These are phyloP conservation scores for Capronia americana DNA, from an alignment of 2,329 filamentous ascomycete species.

Conservation along the genomic window DNA sequence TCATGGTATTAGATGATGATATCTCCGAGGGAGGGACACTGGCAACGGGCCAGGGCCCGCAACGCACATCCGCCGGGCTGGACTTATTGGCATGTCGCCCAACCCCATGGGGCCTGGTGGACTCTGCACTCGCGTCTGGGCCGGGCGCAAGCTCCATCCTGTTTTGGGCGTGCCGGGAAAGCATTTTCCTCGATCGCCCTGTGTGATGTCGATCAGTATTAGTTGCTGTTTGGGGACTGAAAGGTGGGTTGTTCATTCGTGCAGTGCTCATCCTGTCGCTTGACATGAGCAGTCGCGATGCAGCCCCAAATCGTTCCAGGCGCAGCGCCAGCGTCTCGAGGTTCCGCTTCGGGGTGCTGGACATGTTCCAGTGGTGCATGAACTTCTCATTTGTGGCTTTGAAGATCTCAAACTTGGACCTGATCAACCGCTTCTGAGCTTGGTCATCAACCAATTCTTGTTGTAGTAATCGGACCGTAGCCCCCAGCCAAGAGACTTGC, in stretches of 20 bases:
- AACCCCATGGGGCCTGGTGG: neutral
- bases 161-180: neutral
- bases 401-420: slow-evolving; percentile 39
- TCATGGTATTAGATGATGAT: neutral
- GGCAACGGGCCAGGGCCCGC: neutral
- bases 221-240: neutral
- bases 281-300: slow-evolving; percentile 8
- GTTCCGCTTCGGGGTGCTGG: slow-evolving; percentile 42
- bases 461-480: slow-evolving; percentile 36
- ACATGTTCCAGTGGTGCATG: slow-evolving; percentile 42
- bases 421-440: slow-evolving; percentile 24
- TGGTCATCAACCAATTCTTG: slow-evolving; percentile 36
- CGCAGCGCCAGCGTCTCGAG: slow-evolving; percentile 38
- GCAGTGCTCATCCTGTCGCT: neutral
- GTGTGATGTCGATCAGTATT: neutral
- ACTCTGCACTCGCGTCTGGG: neutral
- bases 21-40: neutral
- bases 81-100: neutral
- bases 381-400: slow-evolving; percentile 41
- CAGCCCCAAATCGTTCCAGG: slow-evolving; percentile 9
- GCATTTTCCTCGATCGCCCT: neutral
- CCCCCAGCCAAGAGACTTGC: slow-evolving; percentile 45
- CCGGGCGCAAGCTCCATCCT: neutral
- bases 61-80: neutral
- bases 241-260: neutral